Evolutionary conservation across 2,329 filamentous ascomycete species (phyloP), one percentile per base, ranked within the genome.

Genomic region (Curvularia sp.): DNA sequence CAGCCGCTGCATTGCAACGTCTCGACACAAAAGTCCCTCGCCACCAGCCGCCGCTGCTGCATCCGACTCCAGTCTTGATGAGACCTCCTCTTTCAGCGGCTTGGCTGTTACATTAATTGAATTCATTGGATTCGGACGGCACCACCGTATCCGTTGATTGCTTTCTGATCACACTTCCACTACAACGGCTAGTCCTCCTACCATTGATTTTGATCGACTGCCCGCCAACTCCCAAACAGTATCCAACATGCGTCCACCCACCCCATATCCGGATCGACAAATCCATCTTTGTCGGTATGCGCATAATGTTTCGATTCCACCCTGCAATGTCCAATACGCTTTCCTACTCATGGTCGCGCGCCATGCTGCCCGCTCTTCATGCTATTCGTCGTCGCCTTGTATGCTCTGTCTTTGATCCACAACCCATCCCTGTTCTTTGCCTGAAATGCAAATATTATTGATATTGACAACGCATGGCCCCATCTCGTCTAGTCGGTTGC

Each of bases 251-350:
- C 19, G 15, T 34, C 18, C 3, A n/a, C 12, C 36, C n/a, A n/a
- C n/a, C 30, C 38, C 7, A 43, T 23, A n/a, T 13, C 12, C 10
- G 9, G 21, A 42, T 42, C 39, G 39, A 23, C 23, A 53, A 36
- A 36, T 36, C 15, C 43, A 5, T 27, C 25, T 27, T 30, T 49
- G 18, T 19, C 28, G 1, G 28, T 42, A 49, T 46, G 19, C 36
- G 52, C 55, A 51, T 55, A 15, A 52, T 19, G 59, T 61, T 61
- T 61, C 59, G 52, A 61, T 55, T 59, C 57, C 48, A 41, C 21
- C 13, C 39, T 18, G 38, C n/a, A 34, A 55, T 48, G 15, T 34
- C 48, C 39, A 55, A 52, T 41, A 13, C 46, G 28, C 28, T 49
- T 6, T 27, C 42, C 38, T 50, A 18, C 43, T 38, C 34, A n/a